Evolutionary conservation across 1,284 basidiomycete genomes (phyloP), one percentile per base, ranked within the genome.

Genomic region (Pyrrhoderma lamaoense): DNA sequence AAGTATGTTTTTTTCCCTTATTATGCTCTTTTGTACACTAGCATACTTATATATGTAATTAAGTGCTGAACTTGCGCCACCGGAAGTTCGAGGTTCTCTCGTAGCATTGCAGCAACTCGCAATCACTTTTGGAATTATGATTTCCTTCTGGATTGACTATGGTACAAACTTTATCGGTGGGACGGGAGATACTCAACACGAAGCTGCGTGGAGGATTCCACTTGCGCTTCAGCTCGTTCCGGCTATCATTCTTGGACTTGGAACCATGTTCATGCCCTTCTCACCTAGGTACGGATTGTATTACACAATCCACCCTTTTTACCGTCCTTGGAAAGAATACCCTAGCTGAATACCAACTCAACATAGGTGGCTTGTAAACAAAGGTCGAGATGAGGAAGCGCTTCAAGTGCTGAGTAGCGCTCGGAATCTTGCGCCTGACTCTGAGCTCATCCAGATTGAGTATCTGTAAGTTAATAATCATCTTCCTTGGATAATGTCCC

Each of bases 31-130:
- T 5, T 5, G 27, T 11, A 47, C 44, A 50, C 19, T 42, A 31
- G 31, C 37, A 37, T 13, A 43, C 27, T 53, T 18, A 53, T 31
- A 16, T 5, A 16, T 8, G 27, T 21, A 7, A 13, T 25, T 13
- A 42, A 72, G 72, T 60, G 76, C 79, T 42, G 80, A 82, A 65
- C 75, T 90, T 42, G 82, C 85, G 1, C 86, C 88, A 18, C 85
- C 88, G 1, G 88, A 90, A 66, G 85, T 92, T 19, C 79, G 89
- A 57, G 89, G 89, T 7, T 84, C 83, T 59, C 71, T 91, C 35
- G 87, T 91, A 40, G 85, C 85, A 2, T 75, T 92, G 11, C 88
- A 91, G 63, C 89, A 91, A 61, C 71, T 90, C 9, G 81, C 84
- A 3, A 90, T 90, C 62, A 85, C 85, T 1, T 85, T 85, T 58